phyloP scores from a whole-genome alignment of 306 rosid genomes.

The Arachis stenosperma region DNA sequence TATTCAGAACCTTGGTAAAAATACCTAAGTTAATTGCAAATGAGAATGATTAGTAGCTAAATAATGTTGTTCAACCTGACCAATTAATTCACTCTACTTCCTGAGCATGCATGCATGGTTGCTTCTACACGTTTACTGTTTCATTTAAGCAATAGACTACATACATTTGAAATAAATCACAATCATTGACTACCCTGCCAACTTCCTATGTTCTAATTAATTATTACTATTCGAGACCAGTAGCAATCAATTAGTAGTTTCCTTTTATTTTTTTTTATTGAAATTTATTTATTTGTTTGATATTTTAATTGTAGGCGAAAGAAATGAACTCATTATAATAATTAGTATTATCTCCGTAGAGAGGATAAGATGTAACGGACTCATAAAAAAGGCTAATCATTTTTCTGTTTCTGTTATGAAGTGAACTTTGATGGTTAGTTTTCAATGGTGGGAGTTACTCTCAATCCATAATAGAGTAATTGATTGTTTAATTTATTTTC shows the following conservation, averaged over 20 bases:
- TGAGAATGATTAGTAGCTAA: background rate
- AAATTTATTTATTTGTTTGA: background rate
- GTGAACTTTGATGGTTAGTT: constrained; percentile 1
- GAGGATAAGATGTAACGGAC: constrained; percentile 21
- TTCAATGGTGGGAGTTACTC: constrained; percentile 16
- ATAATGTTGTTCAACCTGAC: background rate
- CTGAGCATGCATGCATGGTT: constrained; percentile 39
- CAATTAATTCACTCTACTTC: background rate
- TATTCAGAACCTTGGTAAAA: no score
- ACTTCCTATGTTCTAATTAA: constrained; percentile 17
- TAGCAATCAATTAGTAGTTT: background rate
- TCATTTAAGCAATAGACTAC: constrained; percentile 25
- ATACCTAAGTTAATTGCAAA: constrained; percentile 7
- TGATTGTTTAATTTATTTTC: background rate
- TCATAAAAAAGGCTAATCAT: constrained; percentile 31
- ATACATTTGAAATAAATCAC: constrained; percentile 29
- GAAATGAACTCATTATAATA: background rate
- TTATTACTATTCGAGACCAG: constrained; percentile 24
- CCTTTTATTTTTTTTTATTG: background rate
- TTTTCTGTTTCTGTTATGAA: constrained; percentile 32
- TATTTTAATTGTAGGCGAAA: constrained; percentile 19
- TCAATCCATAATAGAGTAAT: constrained; percentile 11
- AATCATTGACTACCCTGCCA: constrained; percentile 39
- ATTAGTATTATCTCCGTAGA: background rate
- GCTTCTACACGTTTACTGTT: constrained; percentile 33